Conservation (phyloP, 345 rosid genomes). For the Turnera subulata region DNA sequence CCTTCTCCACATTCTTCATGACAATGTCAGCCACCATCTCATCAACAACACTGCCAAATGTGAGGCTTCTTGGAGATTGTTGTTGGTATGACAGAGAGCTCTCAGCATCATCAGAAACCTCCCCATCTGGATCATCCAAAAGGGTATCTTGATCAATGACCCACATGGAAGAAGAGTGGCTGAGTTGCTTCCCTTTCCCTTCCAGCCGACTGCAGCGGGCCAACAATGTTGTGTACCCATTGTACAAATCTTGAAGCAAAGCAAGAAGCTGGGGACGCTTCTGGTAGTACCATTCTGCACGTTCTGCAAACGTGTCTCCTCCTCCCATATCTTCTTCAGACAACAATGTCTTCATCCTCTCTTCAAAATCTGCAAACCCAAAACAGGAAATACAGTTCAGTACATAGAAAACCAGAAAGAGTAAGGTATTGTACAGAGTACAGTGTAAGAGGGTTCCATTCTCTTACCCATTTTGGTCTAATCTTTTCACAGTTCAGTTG, state of each 20-base stretch:
- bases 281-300: conserved; percentile 69
- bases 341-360: conserved; percentile 43
- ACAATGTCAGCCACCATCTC: conserved; percentile 46
- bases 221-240: conserved; percentile 42
- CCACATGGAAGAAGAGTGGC: background rate
- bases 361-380: conserved; percentile 39
- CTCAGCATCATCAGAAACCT: conserved; percentile 43
- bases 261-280: conserved; percentile 57
- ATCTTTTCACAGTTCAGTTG: too few relatives aligned
- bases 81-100: conserved; percentile 47
- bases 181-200: conserved; percentile 7
- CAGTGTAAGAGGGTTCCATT: too few relatives aligned
- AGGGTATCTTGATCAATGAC: background rate
- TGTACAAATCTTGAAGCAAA: conserved; percentile 60
- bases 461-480: too few relatives aligned
- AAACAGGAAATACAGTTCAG: too few relatives aligned
- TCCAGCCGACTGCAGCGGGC: conserved; percentile 34
- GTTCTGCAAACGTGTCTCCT: conserved; percentile 57
- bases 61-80: background rate
- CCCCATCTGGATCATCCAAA: conserved; percentile 16
- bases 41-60: conserved; percentile 14
- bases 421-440: too few relatives aligned
- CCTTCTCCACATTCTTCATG: conserved; percentile 47
- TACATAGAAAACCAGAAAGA: too few relatives aligned
- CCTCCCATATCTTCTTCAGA: conserved; percentile 34